Conservation (phyloP, 768 basidiomycete genomes). For the Mycena galericulata region DNA sequence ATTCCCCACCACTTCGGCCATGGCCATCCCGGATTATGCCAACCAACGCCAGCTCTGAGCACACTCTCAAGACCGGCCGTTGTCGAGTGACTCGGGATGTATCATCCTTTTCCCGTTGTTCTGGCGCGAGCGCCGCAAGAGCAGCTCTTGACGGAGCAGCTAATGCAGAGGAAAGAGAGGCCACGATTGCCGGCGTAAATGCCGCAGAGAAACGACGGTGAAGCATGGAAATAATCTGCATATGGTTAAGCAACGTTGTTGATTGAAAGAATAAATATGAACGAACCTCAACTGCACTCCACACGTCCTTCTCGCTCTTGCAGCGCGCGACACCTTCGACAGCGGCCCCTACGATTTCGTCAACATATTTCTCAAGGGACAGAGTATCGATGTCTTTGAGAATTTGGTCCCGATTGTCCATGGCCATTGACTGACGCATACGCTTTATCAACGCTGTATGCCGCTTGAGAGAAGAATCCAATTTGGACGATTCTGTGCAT, state of each 20-base stretch:
- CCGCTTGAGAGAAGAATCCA: constrained; percentile 95
- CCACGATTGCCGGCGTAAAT: constrained; percentile 81
- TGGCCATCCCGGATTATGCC: constrained; percentile 83
- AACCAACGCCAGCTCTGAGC: constrained; percentile 90
- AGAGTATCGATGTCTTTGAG: constrained; percentile 93
- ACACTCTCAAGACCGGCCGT: constrained; percentile 86
- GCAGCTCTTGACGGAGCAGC: constrained; percentile 69
- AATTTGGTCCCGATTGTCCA: constrained; percentile 86
- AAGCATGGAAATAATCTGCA: constrained; percentile 86
- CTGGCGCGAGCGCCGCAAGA: constrained; percentile 68
- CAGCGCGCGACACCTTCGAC: constrained; percentile 89
- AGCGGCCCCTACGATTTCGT: constrained; percentile 90
- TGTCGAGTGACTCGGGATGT: constrained; percentile 81
- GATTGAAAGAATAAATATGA: constrained; percentile 11
- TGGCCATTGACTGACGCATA: constrained; percentile 86
- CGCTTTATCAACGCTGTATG: constrained; percentile 97
- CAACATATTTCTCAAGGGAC: constrained; percentile 94
- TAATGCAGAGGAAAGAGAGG: constrained; percentile 68
- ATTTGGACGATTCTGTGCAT: constrained; percentile 71
- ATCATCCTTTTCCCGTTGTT: constrained; percentile 96
- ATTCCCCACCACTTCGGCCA: constrained; percentile 81
- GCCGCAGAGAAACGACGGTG: constrained; percentile 87
- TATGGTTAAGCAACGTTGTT: constrained; percentile 4
- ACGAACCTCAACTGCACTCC: constrained; percentile 91
- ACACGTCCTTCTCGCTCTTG: constrained; percentile 93